These are phyloP conservation scores for Cystobasidiaceae sp. DNA, from an alignment of 1,284 basidiomycete genomes.

Conservation along the genomic window DNA sequence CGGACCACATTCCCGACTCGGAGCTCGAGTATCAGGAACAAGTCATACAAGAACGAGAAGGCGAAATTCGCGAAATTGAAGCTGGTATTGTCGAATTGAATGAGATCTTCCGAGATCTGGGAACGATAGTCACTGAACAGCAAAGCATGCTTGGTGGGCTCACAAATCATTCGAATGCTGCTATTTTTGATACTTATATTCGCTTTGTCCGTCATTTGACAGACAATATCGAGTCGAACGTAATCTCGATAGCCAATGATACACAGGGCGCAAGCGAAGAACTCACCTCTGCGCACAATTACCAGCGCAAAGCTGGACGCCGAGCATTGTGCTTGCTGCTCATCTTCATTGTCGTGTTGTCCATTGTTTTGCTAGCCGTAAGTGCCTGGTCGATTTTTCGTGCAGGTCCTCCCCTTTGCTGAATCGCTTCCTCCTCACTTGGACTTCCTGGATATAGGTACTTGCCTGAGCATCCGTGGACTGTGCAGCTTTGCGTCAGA, in stretches of 20 bases:
- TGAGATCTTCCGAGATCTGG: conserved; percentile 94
- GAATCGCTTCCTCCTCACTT: neutral
- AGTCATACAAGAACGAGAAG: conserved; percentile 88
- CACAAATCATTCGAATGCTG: neutral
- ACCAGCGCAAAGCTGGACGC: conserved; percentile 88
- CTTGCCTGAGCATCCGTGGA: neutral
- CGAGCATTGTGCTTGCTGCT: conserved; percentile 85
- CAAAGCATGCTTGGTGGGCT: conserved; percentile 84
- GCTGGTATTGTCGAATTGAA: conserved; percentile 93
- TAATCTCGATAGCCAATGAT: conserved; percentile 77
- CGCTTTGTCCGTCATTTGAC: conserved; percentile 6
- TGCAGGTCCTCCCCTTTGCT: too few relatives aligned
- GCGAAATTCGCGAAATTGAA: conserved; percentile 94
- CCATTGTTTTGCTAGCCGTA: conserved; percentile 87
- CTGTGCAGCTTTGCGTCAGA: neutral
- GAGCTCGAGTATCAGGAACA: conserved; percentile 96
- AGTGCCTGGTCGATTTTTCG: neutral
- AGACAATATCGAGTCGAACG: conserved; percentile 97
- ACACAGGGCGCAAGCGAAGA: conserved; percentile 81
- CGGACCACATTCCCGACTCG: conserved; percentile 55
- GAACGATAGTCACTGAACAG: conserved; percentile 90
- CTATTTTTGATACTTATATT: neutral
- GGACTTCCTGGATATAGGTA: neutral
- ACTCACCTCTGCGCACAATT: conserved; percentile 81
- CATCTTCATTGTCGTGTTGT: conserved; percentile 71